These are phyloP conservation scores for Dioscorea dumetorum DNA, from an alignment of 106 monocot genomes.

Conservation along the genomic window DNA sequence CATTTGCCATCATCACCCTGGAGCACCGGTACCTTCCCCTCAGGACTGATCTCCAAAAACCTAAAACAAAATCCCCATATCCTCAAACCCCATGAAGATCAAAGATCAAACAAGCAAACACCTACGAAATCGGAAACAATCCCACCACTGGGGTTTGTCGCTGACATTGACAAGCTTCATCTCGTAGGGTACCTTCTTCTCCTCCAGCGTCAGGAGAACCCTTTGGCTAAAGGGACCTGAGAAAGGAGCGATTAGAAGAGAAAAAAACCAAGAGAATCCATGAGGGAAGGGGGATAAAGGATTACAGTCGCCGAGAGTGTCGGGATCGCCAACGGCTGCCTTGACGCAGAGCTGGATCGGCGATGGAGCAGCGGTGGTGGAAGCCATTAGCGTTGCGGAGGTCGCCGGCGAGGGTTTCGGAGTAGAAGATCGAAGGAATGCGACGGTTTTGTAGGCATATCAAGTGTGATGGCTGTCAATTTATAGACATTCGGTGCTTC, in stretches of 20 bases:
- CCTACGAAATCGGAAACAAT: background rate
- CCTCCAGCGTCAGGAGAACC: conserved; percentile 80
- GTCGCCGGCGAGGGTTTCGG: no score
- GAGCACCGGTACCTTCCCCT: conserved; percentile 40
- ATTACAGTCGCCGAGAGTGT: conserved; percentile 48
- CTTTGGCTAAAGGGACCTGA: conserved; percentile 80
- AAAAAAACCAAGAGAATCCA: background rate
- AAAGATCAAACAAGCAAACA: background rate
- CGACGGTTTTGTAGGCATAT: no score
- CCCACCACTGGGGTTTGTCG: conserved; percentile 62
- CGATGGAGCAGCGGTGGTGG: conserved; percentile 1
- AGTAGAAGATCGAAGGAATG: no score
- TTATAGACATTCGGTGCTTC: no score
- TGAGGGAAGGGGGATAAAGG: background rate
- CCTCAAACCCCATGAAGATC: background rate
- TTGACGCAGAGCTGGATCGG: conserved; percentile 50
- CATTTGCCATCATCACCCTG: conserved; percentile 33
- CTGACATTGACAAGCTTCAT: conserved; percentile 58
- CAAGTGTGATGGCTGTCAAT: no score
- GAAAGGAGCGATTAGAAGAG: background rate
- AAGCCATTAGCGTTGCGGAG: background rate
- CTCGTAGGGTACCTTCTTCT: conserved; percentile 84
- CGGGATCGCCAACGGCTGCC: conserved; percentile 28
- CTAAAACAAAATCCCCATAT: conserved; percentile 3
- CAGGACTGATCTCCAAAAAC: conserved; percentile 31